Conservation (phyloP, 441 rosid species). For the Mallotus japonicus region DNA sequence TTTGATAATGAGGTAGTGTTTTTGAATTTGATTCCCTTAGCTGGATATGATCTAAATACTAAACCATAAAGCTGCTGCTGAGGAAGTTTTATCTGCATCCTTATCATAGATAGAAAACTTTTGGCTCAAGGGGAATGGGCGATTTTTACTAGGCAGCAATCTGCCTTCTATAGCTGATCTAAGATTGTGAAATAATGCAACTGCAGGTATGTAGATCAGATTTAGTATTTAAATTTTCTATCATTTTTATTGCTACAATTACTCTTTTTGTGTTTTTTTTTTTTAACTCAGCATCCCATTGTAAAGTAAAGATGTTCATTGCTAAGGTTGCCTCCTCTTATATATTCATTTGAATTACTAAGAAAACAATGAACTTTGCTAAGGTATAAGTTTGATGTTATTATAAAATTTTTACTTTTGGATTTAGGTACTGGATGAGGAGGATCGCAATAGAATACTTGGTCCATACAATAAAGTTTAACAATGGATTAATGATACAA, state of each 20-base stretch:
- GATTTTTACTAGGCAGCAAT: constrained; percentile 65
- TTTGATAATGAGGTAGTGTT: constrained; percentile 4
- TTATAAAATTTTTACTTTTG: constrained; percentile 8
- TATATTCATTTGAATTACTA: too few species aligned
- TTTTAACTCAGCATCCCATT: too few species aligned
- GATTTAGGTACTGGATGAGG: constrained; percentile 62
- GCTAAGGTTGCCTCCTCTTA: too few species aligned
- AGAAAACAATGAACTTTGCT: too few species aligned
- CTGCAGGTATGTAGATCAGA: constrained; percentile 56
- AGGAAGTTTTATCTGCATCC: constrained; percentile 55
- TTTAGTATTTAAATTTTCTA: too few species aligned
- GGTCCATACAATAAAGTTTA: constrained; percentile 66
- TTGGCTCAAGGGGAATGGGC: constrained; percentile 77
- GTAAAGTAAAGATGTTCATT: too few species aligned
- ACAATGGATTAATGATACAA: constrained; percentile 74
- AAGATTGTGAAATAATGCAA: constrained; percentile 89
- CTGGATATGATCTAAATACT: constrained; percentile 40
- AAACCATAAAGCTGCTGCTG: constrained; percentile 62
- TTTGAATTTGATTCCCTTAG: constrained; percentile 40
- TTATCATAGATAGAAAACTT: constrained; percentile 57
- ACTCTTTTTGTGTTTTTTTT: too few species aligned
- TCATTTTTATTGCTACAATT: too few species aligned
- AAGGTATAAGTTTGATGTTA: background rate
- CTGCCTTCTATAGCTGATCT: constrained; percentile 90
- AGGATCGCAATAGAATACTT: constrained; percentile 53